Evolutionary conservation across 2,329 filamentous ascomycete genomes (phyloP).

Genomic region (Cyphellophora europaea): DNA sequence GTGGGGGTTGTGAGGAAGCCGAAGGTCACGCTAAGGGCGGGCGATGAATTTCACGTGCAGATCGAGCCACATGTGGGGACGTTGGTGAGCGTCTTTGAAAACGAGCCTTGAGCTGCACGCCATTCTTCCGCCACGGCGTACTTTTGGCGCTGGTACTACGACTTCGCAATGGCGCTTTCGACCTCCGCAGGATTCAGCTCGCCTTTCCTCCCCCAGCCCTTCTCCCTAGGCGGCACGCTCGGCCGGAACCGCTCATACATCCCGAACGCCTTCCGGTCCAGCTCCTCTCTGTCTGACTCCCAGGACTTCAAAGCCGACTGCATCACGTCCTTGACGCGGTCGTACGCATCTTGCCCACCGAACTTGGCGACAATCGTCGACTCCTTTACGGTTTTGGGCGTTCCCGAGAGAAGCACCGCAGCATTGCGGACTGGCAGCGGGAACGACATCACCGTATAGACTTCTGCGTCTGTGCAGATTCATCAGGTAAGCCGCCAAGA

Average conservation of each 20-base stretch:
- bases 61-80: slow-evolving; percentile 41
- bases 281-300: slow-evolving; percentile 38
- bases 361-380: slow-evolving; percentile 8
- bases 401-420: slow-evolving; percentile 11
- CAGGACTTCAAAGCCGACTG: slow-evolving; percentile 8
- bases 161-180: slow-evolving; percentile 6
- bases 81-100: slow-evolving; percentile 29
- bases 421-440: slow-evolving; percentile 9
- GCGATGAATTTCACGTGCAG: slow-evolving; percentile 38
- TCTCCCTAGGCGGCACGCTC: slow-evolving; percentile 60
- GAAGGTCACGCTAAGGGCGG: slow-evolving; percentile 27
- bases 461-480: slow-evolving; percentile 6
- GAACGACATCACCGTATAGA: slow-evolving; percentile 14
- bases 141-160: too few relatives aligned
- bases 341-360: slow-evolving; percentile 5
- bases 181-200: slow-evolving; percentile 57
- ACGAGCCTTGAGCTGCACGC: slow-evolving; percentile 11
- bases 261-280: slow-evolving; percentile 66
- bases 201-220: slow-evolving; percentile 84
- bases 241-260: slow-evolving; percentile 78
- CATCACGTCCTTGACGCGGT: slow-evolving; percentile 8
- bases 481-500: too few relatives aligned
- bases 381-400: slow-evolving; percentile 11
- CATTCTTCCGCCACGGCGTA: not conserved
- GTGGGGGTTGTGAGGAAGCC: slow-evolving; percentile 34